Base-by-base conservation (phyloP, 129 eudicot genomes). In the Erigeron canadensis region DNA sequence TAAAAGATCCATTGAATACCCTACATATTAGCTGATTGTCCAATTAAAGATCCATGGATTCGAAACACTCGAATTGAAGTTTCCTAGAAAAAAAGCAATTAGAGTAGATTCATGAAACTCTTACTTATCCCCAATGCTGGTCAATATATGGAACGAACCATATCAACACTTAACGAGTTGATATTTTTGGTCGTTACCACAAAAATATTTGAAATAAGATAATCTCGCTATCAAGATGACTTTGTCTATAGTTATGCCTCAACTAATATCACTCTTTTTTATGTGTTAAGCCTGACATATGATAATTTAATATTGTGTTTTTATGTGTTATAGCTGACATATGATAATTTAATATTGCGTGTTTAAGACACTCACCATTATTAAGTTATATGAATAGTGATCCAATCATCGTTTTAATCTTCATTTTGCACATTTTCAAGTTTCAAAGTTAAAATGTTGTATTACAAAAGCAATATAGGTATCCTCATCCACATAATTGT, bases 301-400 rank as follows among this genome's bases (percentile, higher is more conserved):
- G 44, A 57, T 71, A 71, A 71, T 71, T 71, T 71, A 56, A 56
- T 56, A 71, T 44, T 38, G 13, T 38, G 10, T 15, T 16, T 1
- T 18, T 44, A 37, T 3, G 16, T 15, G 48, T 69, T 38, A 38
- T 37, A 69, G 37, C 12, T 69, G 63, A n/a, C 61, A 28, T 68
- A 48, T 68, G 61, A 50, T 68, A 68, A 68, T 68, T 68, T 68
- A 68, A 48, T 68, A 68, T 38, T 18, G 22, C 0, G 3, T 7
- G 13, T 12, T 45, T 45, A 45, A 5, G 10, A 59, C 44, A 72
- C 58, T 44, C 10, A 13, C n/a, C 28, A 23, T 18, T 45, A 43
- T 57, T 42, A 19, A 71, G 58, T 40, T 64, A 64, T 1, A 9
- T 10, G 17, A 40, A 15, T 17, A 4, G 10, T 64, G 34, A 64